A percentile compares a stretch with the other conserved stretches of the same genome.
These are phyloP conservation scores for Dovyalis caffra DNA, from an alignment of 345 rosid genomes.

Conservation along the genomic window DNA sequence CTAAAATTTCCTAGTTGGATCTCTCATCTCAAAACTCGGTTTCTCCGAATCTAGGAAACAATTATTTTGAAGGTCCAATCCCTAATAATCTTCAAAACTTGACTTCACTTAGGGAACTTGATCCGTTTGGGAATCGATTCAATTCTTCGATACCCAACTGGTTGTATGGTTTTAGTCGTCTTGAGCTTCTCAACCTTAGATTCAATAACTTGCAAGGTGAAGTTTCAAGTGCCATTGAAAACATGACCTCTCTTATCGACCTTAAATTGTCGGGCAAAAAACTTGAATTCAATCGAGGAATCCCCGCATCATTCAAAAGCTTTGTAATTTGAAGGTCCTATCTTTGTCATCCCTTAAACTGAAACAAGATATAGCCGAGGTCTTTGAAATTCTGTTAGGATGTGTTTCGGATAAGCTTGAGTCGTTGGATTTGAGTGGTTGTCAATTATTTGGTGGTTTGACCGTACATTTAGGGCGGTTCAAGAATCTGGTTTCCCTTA, in stretches of 20 bases:
- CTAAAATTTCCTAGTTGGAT: too few relatives aligned
- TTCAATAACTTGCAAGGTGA: slow-evolving; percentile 10
- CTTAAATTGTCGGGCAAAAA: not conserved
- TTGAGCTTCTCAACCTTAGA: slow-evolving; percentile 10
- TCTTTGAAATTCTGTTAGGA: not conserved
- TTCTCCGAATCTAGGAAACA: too few relatives aligned
- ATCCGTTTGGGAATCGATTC: too few relatives aligned
- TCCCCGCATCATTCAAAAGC: slow-evolving; percentile 14
- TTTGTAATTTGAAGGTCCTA: slow-evolving; percentile 15
- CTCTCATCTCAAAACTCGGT: too few relatives aligned
- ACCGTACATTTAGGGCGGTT: too few relatives aligned
- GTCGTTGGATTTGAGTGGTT: too few relatives aligned
- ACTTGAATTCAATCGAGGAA: slow-evolving; percentile 3
- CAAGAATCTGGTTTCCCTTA: too few relatives aligned
- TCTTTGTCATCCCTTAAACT: not conserved
- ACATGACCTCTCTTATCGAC: slow-evolving; percentile 17
- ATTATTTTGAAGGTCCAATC: too few relatives aligned
- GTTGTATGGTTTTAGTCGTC: not conserved
- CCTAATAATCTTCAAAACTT: too few relatives aligned
- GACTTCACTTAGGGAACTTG: too few relatives aligned
- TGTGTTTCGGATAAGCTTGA: slow-evolving; percentile 9
- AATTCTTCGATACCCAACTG: too few relatives aligned
- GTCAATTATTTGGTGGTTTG: too few relatives aligned
- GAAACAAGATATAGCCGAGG: not conserved
- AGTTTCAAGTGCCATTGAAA: slow-evolving; percentile 12